These are phyloP conservation scores for Globisporangium sylvaticum DNA, from an alignment of 352 stramenopile species.

Conservation along the genomic window DNA sequence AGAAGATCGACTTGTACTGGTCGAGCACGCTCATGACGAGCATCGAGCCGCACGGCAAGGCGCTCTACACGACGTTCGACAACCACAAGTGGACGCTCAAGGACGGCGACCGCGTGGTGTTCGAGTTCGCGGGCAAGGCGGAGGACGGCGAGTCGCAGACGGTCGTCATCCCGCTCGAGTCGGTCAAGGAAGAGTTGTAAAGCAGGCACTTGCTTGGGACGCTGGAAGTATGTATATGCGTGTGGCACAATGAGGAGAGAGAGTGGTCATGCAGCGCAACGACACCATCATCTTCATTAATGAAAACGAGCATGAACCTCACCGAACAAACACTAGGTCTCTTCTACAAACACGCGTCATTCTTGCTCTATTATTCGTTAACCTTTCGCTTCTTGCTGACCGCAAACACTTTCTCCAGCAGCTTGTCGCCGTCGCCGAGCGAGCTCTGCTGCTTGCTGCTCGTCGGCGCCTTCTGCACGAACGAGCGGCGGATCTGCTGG, in stretches of 20 bases:
- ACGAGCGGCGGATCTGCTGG: constrained; percentile 66
- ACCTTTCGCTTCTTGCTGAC: constrained; percentile 58
- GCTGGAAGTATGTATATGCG: constrained; percentile 13
- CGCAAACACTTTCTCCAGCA: constrained; percentile 72
- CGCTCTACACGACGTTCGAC: constrained; percentile 60
- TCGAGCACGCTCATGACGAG: constrained; percentile 64
- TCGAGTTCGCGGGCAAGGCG: constrained; percentile 44
- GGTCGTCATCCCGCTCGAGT: constrained; percentile 37
- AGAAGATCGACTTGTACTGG: constrained; percentile 60
- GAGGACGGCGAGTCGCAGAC: constrained; percentile 49
- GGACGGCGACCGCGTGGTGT: constrained; percentile 39
- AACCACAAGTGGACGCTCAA: constrained; percentile 72
- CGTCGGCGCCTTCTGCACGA: constrained; percentile 63
- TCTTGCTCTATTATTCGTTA: neutral
- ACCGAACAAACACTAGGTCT: neutral
- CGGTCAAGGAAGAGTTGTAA: constrained; percentile 49
- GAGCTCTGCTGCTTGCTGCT: constrained; percentile 69
- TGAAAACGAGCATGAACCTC: neutral
- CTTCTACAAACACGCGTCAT: neutral
- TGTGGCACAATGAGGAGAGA: neutral
- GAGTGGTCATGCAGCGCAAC: neutral
- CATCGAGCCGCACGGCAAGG: constrained; percentile 38
- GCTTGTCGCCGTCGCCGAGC: constrained; percentile 33
- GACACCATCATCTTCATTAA: neutral
- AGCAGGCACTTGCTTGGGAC: neutral